A percentile compares a stretch with the other conserved stretches of the same genome.
Conservation (phyloP, 345 rosid species). For the Eucalyptus erythrocorys region DNA sequence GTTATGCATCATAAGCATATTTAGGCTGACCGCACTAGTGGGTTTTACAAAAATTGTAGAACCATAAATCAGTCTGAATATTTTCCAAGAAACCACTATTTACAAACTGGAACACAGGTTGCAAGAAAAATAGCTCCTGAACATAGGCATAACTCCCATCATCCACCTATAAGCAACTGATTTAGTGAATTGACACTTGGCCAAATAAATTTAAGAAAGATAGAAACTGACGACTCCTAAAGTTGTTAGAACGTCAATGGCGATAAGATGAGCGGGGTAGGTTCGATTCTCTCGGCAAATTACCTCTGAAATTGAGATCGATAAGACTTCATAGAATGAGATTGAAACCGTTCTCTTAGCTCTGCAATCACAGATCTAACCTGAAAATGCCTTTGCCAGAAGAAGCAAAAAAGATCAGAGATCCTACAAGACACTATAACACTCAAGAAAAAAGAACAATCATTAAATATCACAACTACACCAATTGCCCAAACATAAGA, state of each 20-base stretch:
- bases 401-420: constrained; percentile 67
- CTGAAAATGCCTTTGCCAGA: constrained; percentile 93
- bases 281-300: background rate
- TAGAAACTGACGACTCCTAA: background rate
- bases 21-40: too few species aligned
- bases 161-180: background rate
- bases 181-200: background rate
- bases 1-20: too few species aligned
- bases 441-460: background rate
- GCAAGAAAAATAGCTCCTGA: too few species aligned
- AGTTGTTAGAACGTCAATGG: background rate
- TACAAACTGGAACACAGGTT: too few species aligned
- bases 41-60: too few species aligned
- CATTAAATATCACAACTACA: too few species aligned
- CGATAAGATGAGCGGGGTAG: background rate
- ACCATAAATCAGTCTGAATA: too few species aligned
- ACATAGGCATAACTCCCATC: too few species aligned
- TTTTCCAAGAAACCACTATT: too few species aligned
- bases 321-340: constrained; percentile 94
- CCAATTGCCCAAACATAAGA: too few species aligned
- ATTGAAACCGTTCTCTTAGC: constrained; percentile 80
- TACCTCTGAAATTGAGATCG: constrained; percentile 95
- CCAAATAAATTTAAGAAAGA: background rate
- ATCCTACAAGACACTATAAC: background rate
- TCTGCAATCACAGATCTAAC: constrained; percentile 95